A percentile compares a stretch with the other conserved stretches of the same genome.
phyloP scores from a whole-genome alignment of 2,329 filamentous ascomycete genomes.

The Cryphonectria japonica region DNA sequence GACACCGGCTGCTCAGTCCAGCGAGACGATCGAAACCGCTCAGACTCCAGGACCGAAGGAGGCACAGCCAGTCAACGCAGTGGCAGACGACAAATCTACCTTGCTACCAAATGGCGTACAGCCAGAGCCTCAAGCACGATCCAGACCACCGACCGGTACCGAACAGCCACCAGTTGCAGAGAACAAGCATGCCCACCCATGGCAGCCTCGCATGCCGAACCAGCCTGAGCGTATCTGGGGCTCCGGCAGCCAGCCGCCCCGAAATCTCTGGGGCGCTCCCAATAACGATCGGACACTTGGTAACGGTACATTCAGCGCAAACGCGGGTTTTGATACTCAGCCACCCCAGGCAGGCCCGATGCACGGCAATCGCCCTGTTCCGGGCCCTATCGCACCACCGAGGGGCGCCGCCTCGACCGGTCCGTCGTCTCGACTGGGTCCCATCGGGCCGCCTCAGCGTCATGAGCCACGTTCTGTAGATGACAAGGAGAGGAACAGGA shows the following conservation, averaged over 20 bases:
- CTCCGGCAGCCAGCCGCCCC: constrained; percentile 47
- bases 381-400: constrained; percentile 50
- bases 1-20: constrained; percentile 37
- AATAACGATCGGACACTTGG: constrained; percentile 72
- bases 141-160: constrained; percentile 2
- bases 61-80: constrained; percentile 32
- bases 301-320: constrained; percentile 70
- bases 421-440: constrained; percentile 27
- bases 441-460: constrained; percentile 39
- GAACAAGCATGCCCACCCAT: constrained; percentile 41
- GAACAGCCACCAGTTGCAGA: constrained; percentile 32
- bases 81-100: constrained; percentile 27
- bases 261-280: constrained; percentile 78
- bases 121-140: constrained; percentile 28
- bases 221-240: constrained; percentile 58
- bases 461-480: constrained; percentile 18
- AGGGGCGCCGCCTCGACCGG: constrained; percentile 33
- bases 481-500: constrained; percentile 20
- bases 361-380: constrained; percentile 38
- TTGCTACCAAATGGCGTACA: constrained; percentile 30
- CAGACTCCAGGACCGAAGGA: constrained; percentile 26
- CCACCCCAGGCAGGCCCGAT: constrained; percentile 40
- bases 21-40: constrained; percentile 24
- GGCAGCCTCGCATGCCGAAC: constrained; percentile 43
- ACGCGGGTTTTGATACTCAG: constrained; percentile 53